Base-by-base conservation (phyloP, 768 basidiomycete genomes). In the Erythrobasidium yunnanense region DNA sequence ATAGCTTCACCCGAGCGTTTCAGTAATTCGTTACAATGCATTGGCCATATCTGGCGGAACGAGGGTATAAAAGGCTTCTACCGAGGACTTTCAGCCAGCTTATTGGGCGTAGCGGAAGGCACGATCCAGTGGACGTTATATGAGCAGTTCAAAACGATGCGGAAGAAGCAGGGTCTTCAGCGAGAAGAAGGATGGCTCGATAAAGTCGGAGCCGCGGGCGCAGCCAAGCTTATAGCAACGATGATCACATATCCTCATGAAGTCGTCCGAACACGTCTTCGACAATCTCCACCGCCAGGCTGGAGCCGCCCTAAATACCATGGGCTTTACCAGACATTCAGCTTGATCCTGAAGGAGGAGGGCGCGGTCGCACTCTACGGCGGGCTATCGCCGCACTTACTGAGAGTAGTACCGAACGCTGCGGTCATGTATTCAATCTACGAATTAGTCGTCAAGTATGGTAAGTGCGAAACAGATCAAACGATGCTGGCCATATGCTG, bases 181-280 rank as follows among this genome's bases (percentile, higher is more conserved):
- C 71, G 79, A 2, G 76, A 72, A 27, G 34, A 74, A 13, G 85
- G 87, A 71, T 93, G 88, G 86, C 67, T 80, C 1, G 85, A 87
- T 1, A 87, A 91, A 83, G 78, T 95, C 2, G 87, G 84, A 0
- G 91, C 90, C 55, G 90, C 91, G 0, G 95, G 92, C 4, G 83
- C 85, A 15, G 90, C 95, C 4, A 99, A 99, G 77, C 85, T 87
- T 71, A 84, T 96, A 15, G 95, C 95, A 0, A 90, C 86, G 71
- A 77, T 96, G 35, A 88, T 97, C 71, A 97, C 95, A 0, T 99
- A 99, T 79, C 95, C 95, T 47, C 95, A 99, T 71, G 93, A 99
- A 81, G 93, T 90, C 58, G 63, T 83, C 77, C 42, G 32, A 4
- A 99, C 95, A 47, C 84, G 93, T 32, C 79, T 97, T 27, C 83